Conservation (phyloP, 2,329 filamentous ascomycete species). For the Diaporthe batatas region DNA sequence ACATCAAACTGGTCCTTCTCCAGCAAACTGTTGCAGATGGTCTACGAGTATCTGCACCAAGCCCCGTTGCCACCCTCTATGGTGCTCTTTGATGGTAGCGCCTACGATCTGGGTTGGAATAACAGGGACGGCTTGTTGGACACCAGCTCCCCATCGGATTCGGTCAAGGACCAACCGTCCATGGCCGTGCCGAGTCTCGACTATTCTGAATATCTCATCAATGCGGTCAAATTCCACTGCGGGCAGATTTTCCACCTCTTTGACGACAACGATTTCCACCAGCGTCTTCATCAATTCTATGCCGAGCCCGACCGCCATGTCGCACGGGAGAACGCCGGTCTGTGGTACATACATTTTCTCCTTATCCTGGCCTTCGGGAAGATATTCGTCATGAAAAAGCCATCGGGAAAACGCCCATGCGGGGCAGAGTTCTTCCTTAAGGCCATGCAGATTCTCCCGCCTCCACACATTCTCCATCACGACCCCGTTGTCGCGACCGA, state of each 20-base stretch:
- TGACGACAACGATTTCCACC: slow-evolving; percentile 65
- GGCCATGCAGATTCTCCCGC: slow-evolving; percentile 59
- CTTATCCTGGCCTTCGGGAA: slow-evolving; percentile 69
- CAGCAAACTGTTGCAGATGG: slow-evolving; percentile 61
- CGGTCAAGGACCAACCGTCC: background rate
- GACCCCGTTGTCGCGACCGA: slow-evolving; percentile 62
- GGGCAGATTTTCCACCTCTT: slow-evolving; percentile 67
- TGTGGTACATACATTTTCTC: slow-evolving; percentile 68
- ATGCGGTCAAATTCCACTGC: slow-evolving; percentile 69
- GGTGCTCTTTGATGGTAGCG: slow-evolving; percentile 63
- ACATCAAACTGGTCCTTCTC: slow-evolving; percentile 70
- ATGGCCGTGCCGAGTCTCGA: slow-evolving; percentile 61
- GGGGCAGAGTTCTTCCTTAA: slow-evolving; percentile 62
- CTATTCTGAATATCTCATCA: slow-evolving; percentile 65
- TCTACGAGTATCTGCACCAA: slow-evolving; percentile 60
- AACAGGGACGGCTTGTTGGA: slow-evolving; percentile 49
- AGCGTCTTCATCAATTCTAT: slow-evolving; percentile 48
- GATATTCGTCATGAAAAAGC: slow-evolving; percentile 60
- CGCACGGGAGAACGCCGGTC: slow-evolving; percentile 43
- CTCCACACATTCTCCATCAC: slow-evolving; percentile 56
- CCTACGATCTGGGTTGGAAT: slow-evolving; percentile 67
- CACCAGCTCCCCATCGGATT: background rate
- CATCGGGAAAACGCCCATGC: slow-evolving; percentile 55
- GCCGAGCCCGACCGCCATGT: slow-evolving; percentile 36
- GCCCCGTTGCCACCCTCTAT: slow-evolving; percentile 57